phyloP scores from a whole-genome alignment of 2,329 filamentous ascomycete species.

The Penicillium griseofulvum region DNA sequence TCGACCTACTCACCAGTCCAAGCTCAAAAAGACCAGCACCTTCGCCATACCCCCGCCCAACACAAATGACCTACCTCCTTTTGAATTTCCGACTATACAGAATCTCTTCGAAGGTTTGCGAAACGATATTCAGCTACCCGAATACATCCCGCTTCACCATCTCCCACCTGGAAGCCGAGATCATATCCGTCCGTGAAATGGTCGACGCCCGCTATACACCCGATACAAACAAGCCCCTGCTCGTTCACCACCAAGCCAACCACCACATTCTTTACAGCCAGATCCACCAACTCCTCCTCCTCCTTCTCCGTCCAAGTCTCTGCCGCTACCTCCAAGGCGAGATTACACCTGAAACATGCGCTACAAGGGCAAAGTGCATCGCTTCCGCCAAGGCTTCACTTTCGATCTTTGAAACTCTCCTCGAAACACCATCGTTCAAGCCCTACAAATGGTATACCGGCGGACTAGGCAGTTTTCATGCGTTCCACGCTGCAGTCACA shows the following conservation, averaged over 20 bases:
- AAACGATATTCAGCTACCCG: conserved; percentile 31
- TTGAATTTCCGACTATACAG: conserved; percentile 38
- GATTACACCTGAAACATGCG: conserved; percentile 29
- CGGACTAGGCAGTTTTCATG: conserved; percentile 41
- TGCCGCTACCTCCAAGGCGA: conserved; percentile 34
- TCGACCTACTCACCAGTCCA: conserved; percentile 31
- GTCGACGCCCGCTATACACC: conserved; percentile 32
- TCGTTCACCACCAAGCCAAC: conserved; percentile 38
- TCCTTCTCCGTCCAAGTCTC: conserved; percentile 38
- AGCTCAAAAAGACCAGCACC: conserved; percentile 5
- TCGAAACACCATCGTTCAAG: conserved; percentile 31
- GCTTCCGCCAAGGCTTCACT: conserved; percentile 35
- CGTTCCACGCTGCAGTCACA: conserved; percentile 41
- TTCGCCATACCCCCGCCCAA: conserved; percentile 29
- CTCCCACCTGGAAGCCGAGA: conserved; percentile 31
- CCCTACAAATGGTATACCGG: conserved; percentile 44
- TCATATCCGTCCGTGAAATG: conserved; percentile 30
- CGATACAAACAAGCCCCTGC: conserved; percentile 27
- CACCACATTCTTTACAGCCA: conserved; percentile 43
- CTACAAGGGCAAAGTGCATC: conserved; percentile 33
- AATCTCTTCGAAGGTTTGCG: conserved; percentile 37
- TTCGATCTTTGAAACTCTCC: conserved; percentile 33
- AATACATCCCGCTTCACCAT: conserved; percentile 22
- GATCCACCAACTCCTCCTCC: conserved; percentile 38
- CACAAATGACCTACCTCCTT: conserved; percentile 45